phyloP scores from a whole-genome alignment of 805 yeast genomes.

The Candida nanaspora region DNA sequence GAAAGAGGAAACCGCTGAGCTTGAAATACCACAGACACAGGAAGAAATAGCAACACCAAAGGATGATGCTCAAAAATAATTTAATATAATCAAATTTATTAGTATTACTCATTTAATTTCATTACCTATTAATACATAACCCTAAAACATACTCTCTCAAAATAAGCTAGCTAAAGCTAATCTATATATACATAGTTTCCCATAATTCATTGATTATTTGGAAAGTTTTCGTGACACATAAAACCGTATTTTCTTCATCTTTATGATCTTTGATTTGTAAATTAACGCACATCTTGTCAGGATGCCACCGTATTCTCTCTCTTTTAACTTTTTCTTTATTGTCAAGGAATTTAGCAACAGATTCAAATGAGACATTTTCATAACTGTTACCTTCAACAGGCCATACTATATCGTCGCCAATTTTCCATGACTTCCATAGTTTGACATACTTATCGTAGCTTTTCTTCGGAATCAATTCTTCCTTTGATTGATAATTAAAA shows the following conservation, averaged over 20 bases:
- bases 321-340: slow-evolving; percentile 22
- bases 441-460: slow-evolving; percentile 16
- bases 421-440: slow-evolving; percentile 19
- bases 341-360: slow-evolving; percentile 11
- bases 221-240: slow-evolving; percentile 27
- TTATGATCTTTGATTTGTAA: too few species aligned
- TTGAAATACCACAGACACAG: not conserved
- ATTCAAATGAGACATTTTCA: slow-evolving; percentile 8
- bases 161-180: too few species aligned
- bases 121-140: too few species aligned
- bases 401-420: slow-evolving; percentile 9
- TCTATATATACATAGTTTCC: slow-evolving; percentile 12
- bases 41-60: slow-evolving; percentile 1
- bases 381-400: slow-evolving; percentile 12
- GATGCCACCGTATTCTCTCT: slow-evolving; percentile 66
- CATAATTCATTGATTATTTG: slow-evolving; percentile 35
- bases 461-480: slow-evolving; percentile 4
- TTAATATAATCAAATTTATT: too few species aligned
- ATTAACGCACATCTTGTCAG: slow-evolving; percentile 53
- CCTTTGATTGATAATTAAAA: not conserved
- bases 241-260: not conserved
- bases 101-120: too few species aligned
- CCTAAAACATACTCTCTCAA: too few species aligned
- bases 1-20: slow-evolving; percentile 2
- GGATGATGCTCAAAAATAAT: slow-evolving; percentile 1